phyloP scores from a whole-genome alignment of 306 rosid genomes.

The Quercus robur region DNA sequence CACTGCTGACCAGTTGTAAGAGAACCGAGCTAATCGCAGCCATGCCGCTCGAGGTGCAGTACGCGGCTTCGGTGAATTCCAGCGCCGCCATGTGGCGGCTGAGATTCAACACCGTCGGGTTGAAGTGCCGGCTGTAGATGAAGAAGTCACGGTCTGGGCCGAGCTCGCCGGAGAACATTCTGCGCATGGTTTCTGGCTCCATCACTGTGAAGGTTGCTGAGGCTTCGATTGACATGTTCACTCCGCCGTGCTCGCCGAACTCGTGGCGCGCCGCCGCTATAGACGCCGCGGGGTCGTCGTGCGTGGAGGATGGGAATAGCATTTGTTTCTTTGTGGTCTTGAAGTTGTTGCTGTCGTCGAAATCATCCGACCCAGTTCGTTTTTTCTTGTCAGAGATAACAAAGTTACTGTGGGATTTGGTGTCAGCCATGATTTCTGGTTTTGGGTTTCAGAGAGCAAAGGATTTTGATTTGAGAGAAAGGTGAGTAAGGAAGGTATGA shows the following conservation, averaged over 20 bases:
- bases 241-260: conserved; percentile 98
- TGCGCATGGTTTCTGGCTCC: conserved; percentile 91
- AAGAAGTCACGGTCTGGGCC: conserved; percentile 88
- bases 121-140: conserved; percentile 98
- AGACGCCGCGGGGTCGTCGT: conserved; percentile 68
- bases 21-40: conserved; percentile 67
- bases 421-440: conserved; percentile 40
- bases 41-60: conserved; percentile 96
- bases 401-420: conserved; percentile 3
- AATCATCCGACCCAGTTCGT: conserved; percentile 31
- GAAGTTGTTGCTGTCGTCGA: conserved; percentile 1
- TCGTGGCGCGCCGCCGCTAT: conserved; percentile 78
- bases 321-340: conserved; percentile 39
- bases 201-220: conserved; percentile 97
- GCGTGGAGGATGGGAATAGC: not conserved
- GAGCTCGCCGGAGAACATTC: conserved; percentile 85
- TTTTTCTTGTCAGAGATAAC: conserved; percentile 31
- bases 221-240: conserved; percentile 99
- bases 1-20: conserved; percentile 62
- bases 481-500: too few relatives aligned
- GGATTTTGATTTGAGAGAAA: too few relatives aligned
- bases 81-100: conserved; percentile 90
- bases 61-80: conserved; percentile 92
- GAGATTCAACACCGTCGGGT: conserved; percentile 82
- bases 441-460: not conserved